Evolutionary conservation across 139 green algal species (phyloP), one percentile per base, ranked within the genome.

Genomic region (Astrephomene gubernaculifera): DNA sequence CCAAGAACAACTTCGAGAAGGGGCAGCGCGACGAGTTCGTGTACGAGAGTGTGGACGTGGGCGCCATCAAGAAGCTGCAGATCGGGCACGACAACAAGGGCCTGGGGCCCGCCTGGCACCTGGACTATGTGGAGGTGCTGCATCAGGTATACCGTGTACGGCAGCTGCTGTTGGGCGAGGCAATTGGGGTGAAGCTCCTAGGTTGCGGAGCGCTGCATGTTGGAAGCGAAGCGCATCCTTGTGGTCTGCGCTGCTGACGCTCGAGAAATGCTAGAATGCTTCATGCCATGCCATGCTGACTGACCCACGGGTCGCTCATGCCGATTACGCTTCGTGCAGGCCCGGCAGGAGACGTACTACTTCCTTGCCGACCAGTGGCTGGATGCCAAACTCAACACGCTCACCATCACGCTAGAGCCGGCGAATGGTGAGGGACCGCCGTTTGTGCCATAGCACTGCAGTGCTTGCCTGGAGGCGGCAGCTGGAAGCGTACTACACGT

Each of bases 101-200:
- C 4, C 64, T 91, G 71, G 90, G 45, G 2, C 10, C 91, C 38
- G 87, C 88, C 2, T 94, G 91, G 91, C 88, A 92, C 45, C 81
- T 94, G 49, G 83, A 89, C 25, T 85, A 90, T 68, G 90, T 94
- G 41, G 91, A 94, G 61, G 87, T 95, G 0, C 70, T 89, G 64
- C 79, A 89, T 54, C 88, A 89, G 81, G 69, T 81, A 44, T 57
- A 17, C 12, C 49, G 49, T 57, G 14, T 57, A 25, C 63, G 17
- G 49, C 17, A 60, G 49, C 49, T 12, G 49, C 12, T 60, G 49
- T 60, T 60, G 17, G n/a, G n/a, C n/a, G n/a, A 12, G 17, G 49
- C 17, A 60, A 60, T 17, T 17, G 12, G 49, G 49, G 14, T 60
- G 49, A 12, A 12, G 49, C 44, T 63, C 69, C 27, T 24, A 68